Base-by-base conservation (phyloP, 495 filamentous ascomycete genomes). In the Astrothelium macrocarpum region DNA sequence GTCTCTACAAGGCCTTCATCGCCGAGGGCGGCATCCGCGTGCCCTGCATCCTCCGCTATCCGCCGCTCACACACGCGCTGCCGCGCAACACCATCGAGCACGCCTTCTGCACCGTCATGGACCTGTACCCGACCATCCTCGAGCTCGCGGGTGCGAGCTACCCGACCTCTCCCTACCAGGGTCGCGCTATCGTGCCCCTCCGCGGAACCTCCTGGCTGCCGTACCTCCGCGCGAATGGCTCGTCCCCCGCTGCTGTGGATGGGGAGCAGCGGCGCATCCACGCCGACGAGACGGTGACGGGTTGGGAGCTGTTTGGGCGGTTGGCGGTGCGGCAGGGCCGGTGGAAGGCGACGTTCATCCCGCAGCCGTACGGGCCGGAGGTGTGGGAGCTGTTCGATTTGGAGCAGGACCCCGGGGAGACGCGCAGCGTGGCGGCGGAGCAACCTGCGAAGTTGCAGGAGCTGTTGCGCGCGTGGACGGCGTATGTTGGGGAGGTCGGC, bases 401-500 rank as follows among this genome's bases (percentile, higher is more conserved):
- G 9, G 32, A 53, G 7, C 10, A 2, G n/a, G 65, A 72, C 42
- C 70, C 66, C 0, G 68, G 68, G 1, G 68, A 72, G 64, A 66
- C 60, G 32, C 34, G 61, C 16, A 66, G 71, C 53, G 32, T 71
- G 56, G 60, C 59, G 10, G 53, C 65, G 14, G 62, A 61, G 20
- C 53, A 64, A 45, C 56, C 61, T 14, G 60, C 62, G 12, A 63
- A 67, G 28, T 42, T 72, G 25, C 62, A 63, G 20, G 61, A 66
- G 62, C 36, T 72, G 39, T 71, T 81, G 23, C 75, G 76, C 64
- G 66, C 78, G 3, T 81, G 79, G 78, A 78, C 79, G 65, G 78
- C 78, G 66, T 81, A 81, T 71, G 80, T 82, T 11, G 65, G 82
- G 2, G 82, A 85, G 68, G 82, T 80, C 0, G 82, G 82, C 2